Base-by-base conservation (phyloP, 2,329 filamentous ascomycete genomes). In the Venturia nashicola region DNA sequence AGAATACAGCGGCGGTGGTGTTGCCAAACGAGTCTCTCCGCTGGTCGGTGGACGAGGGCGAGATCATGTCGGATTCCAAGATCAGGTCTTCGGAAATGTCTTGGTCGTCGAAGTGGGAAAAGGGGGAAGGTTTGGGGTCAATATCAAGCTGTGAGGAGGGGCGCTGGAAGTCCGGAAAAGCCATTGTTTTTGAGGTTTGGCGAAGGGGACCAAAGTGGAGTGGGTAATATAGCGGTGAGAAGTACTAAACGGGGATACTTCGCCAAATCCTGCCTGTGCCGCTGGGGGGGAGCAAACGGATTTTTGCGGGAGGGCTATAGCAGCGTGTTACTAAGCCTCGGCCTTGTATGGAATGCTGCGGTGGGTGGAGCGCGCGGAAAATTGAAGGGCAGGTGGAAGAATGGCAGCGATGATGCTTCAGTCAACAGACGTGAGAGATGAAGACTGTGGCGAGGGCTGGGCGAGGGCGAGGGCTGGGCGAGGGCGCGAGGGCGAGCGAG, bases 41-140 rank as follows among this genome's bases (percentile, higher is more conserved):
- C 67, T 74, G 74, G 67, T 43, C 64, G 44, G 77, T 74, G 63
- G 63, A 63, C 68, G 77, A 73, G 67, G 79, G 76, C 67, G 78
- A 77, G 71, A 83, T 79, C 66, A 80, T 77, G 71, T 69, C 75
- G 57, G 79, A 74, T 70, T 83, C 81, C 61, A 83, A 73, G 61
- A 81, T 79, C 68, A 77, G 75, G 64, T 79, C 77, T 68, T 81
- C 77, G 63, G 79, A 71, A 65, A 78, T 74, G 68, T 77, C 78
- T 76, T 81, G 80, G 71, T 83, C 80, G 70, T 82, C 80, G 69
- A 72, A 71, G 51, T 57, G 51, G 12, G 59, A 61, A 68, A 73
- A 73, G 66, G 69, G 66, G 48, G 69, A 70, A 42, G 73, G 71
- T 69, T 76, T 76, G 59, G 72, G 70, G 72, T 76, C 74, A 65